Conservation (phyloP, 2,329 filamentous ascomycete species). For the Didymella lethalis region DNA sequence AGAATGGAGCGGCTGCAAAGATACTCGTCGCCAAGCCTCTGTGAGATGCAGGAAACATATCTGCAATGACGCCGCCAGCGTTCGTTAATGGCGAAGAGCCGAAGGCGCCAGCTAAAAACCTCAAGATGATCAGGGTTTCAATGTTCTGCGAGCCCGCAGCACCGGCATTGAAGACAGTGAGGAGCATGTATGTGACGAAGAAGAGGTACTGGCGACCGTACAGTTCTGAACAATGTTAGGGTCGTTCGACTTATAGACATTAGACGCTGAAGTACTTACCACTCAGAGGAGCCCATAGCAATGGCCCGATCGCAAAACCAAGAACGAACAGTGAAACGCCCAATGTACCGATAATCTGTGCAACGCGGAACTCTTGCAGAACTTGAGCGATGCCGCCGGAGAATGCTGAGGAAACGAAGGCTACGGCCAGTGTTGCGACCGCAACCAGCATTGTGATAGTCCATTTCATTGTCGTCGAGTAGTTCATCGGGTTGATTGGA, state of each 20-base stretch:
- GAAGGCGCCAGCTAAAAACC: conserved; percentile 54
- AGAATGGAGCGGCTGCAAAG: conserved; percentile 56
- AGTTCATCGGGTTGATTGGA: conserved; percentile 71
- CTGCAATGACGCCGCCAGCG: conserved; percentile 50
- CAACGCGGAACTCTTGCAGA: conserved; percentile 62
- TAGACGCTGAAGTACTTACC: conserved; percentile 3
- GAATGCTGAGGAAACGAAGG: conserved; percentile 75
- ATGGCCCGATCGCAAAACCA: conserved; percentile 68
- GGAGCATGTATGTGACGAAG: conserved; percentile 46
- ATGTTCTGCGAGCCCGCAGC: conserved; percentile 56
- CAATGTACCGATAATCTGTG: conserved; percentile 64
- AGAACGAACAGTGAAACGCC: conserved; percentile 71
- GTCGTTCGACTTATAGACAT: not conserved
- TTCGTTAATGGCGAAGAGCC: conserved; percentile 56
- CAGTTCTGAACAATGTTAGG: conserved; percentile 56
- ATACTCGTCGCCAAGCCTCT: conserved; percentile 57
- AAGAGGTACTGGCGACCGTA: conserved; percentile 58
- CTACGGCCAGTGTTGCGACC: conserved; percentile 70
- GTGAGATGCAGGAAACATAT: conserved; percentile 32
- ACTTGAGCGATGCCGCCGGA: conserved; percentile 65
- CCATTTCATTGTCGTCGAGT: conserved; percentile 68
- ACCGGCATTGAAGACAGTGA: conserved; percentile 54
- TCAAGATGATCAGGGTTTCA: conserved; percentile 54
- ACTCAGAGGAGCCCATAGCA: conserved; percentile 67
- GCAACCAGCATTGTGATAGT: conserved; percentile 68